These are phyloP conservation scores for Paradendryphiella salina DNA, from an alignment of 2,329 filamentous ascomycete species.

Conservation along the genomic window DNA sequence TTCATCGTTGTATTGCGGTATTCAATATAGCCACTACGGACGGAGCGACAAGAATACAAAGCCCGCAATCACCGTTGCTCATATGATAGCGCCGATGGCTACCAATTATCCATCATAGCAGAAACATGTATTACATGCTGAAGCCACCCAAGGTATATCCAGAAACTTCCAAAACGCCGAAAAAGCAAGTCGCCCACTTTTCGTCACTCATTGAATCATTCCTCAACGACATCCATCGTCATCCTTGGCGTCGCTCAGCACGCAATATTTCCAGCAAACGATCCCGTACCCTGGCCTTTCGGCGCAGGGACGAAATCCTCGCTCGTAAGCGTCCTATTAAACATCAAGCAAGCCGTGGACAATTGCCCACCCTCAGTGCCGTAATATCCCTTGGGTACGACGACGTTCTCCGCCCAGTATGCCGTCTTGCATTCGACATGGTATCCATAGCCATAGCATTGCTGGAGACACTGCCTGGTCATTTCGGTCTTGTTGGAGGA, in stretches of 20 bases:
- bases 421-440: slow-evolving; percentile 42
- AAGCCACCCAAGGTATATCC: not conserved
- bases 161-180: not conserved
- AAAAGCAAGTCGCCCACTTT: too few relatives aligned
- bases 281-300: slow-evolving; percentile 36
- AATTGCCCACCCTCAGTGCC: slow-evolving; percentile 38
- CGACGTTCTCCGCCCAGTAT: slow-evolving; percentile 46
- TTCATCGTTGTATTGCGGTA: too few relatives aligned
- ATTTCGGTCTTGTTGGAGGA: slow-evolving; percentile 32
- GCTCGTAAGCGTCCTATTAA: slow-evolving; percentile 27
- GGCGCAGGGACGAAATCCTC: slow-evolving; percentile 38
- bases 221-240: not conserved
- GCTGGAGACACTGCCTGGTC: slow-evolving; percentile 44
- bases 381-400: slow-evolving; percentile 41
- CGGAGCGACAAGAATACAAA: too few relatives aligned
- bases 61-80: too few relatives aligned
- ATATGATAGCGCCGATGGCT: too few relatives aligned
- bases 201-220: not conserved
- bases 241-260: slow-evolving; percentile 25
- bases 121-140: not conserved
- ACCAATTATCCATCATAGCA: not conserved
- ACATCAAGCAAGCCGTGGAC: slow-evolving; percentile 46
- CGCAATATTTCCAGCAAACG: slow-evolving; percentile 40
- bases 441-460: slow-evolving; percentile 49
- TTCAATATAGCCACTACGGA: too few relatives aligned